These are phyloP conservation scores for Penicillium ucsense DNA, from an alignment of 495 filamentous ascomycete genomes.

Conservation along the genomic window DNA sequence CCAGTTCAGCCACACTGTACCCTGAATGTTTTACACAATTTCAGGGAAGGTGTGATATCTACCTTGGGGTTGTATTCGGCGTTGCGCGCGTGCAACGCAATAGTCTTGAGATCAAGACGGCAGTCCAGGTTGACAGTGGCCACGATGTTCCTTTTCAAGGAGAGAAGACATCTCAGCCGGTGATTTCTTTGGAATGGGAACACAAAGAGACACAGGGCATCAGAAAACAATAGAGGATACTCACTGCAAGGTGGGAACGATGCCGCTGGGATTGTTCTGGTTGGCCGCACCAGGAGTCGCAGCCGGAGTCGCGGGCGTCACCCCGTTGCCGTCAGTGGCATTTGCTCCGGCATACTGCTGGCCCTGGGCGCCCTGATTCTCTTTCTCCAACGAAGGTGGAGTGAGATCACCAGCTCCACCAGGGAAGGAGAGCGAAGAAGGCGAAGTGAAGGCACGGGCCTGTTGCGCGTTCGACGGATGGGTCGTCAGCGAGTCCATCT, in stretches of 20 bases:
- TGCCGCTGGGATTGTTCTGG: conserved; percentile 71
- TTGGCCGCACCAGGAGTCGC: conserved; percentile 87
- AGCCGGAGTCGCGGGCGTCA: conserved; percentile 90
- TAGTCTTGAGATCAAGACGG: conserved; percentile 97
- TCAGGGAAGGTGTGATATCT: conserved; percentile 40
- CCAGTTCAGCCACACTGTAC: conserved; percentile 39
- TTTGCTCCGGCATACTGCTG: conserved; percentile 49
- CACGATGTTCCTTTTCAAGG: conserved; percentile 87
- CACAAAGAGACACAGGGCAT: conserved; percentile 33
- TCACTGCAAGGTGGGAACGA: conserved; percentile 98
- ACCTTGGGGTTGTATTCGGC: conserved; percentile 98
- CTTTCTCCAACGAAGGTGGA: conserved; percentile 60
- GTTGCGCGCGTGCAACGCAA: conserved; percentile 95
- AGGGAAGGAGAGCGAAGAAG: conserved; percentile 83
- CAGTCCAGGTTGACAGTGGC: conserved; percentile 98
- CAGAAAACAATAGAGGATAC: conserved; percentile 39
- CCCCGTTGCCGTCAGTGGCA: conserved; percentile 64
- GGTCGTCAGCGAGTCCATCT: conserved; percentile 79
- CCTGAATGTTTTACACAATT: conserved; percentile 24
- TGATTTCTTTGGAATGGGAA: conserved; percentile 16
- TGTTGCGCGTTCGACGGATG: conserved; percentile 81
- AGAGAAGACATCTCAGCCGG: conserved; percentile 48
- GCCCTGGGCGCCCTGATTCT: conserved; percentile 47
- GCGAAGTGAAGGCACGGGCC: conserved; percentile 84
- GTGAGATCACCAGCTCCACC: conserved; percentile 72